Evolutionary conservation across 768 basidiomycete species (phyloP).

Genomic region (Obba rivulosa): DNA sequence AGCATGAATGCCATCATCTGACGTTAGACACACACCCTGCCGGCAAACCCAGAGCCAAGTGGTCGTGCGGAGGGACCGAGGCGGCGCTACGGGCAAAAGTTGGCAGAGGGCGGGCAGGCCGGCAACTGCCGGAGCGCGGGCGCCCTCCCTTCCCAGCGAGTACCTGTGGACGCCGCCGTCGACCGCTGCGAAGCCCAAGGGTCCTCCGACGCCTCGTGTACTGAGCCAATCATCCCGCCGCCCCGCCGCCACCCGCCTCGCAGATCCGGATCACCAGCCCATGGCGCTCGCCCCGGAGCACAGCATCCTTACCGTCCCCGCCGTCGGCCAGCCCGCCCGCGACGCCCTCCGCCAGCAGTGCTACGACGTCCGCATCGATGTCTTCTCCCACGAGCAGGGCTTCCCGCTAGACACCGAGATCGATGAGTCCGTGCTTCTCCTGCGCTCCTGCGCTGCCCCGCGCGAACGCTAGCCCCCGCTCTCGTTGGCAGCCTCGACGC

Average conservation of each 20-base stretch:
- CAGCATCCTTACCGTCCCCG: constrained; percentile 50
- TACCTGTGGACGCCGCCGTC: constrained; percentile 1
- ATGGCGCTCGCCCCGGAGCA: constrained; percentile 30
- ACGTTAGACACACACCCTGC: constrained; percentile 7
- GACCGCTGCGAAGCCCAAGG: not conserved
- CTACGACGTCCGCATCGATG: constrained; percentile 51
- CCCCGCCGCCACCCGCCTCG: not conserved
- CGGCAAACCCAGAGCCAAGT: too few species aligned
- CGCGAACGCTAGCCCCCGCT: constrained; percentile 6
- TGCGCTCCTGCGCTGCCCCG: constrained; percentile 1
- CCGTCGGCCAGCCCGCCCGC: constrained; percentile 30
- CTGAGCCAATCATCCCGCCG: constrained; percentile 1
- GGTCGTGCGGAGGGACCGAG: too few species aligned
- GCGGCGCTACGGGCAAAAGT: not conserved
- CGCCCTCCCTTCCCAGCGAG: too few species aligned
- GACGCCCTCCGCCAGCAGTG: constrained; percentile 58
- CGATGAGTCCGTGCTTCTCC: constrained; percentile 52
- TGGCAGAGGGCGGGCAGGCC: not conserved
- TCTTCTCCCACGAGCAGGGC: constrained; percentile 62
- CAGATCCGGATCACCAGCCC: not conserved
- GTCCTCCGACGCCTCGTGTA: not conserved
- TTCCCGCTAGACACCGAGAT: constrained; percentile 73
- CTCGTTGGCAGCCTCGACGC: constrained; percentile 48
- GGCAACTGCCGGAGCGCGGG: too few species aligned
- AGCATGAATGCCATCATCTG: not conserved